These are phyloP conservation scores for Lathyrus oleraceus DNA, from an alignment of 306 rosid species.

Conservation along the genomic window DNA sequence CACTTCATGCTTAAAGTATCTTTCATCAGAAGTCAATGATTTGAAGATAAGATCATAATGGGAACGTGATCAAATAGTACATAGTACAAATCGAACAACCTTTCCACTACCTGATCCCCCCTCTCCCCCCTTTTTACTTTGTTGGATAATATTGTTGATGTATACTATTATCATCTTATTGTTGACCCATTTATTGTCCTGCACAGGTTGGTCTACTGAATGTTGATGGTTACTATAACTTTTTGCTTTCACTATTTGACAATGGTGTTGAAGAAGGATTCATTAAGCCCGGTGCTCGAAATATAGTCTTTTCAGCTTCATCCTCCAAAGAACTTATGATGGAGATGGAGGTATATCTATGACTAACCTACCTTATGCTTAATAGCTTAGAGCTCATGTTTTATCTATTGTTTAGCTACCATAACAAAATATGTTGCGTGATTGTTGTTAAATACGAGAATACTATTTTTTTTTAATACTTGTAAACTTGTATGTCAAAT, in stretches of 20 bases:
- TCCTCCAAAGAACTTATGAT: constrained; percentile 71
- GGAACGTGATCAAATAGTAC: too few relatives aligned
- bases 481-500: not conserved
- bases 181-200: constrained; percentile 33
- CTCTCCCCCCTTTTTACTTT: too few relatives aligned
- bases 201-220: constrained; percentile 79
- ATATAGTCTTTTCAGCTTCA: constrained; percentile 71
- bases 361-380: not conserved
- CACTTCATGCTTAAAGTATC: too few relatives aligned
- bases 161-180: not conserved
- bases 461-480: not conserved
- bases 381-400: constrained; percentile 12
- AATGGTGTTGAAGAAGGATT: constrained; percentile 85
- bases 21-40: too few relatives aligned
- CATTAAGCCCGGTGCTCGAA: constrained; percentile 75
- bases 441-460: not conserved
- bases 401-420: too few relatives aligned
- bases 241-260: constrained; percentile 87
- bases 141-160: constrained; percentile 7
- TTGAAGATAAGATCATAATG: too few relatives aligned
- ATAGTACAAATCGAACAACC: too few relatives aligned
- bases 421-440: not conserved
- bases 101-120: too few relatives aligned
- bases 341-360: constrained; percentile 68
- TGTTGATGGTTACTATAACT: too few relatives aligned